These are phyloP conservation scores for Aphanomyces astaci DNA, from an alignment of 352 stramenopile genomes.

Conservation along the genomic window DNA sequence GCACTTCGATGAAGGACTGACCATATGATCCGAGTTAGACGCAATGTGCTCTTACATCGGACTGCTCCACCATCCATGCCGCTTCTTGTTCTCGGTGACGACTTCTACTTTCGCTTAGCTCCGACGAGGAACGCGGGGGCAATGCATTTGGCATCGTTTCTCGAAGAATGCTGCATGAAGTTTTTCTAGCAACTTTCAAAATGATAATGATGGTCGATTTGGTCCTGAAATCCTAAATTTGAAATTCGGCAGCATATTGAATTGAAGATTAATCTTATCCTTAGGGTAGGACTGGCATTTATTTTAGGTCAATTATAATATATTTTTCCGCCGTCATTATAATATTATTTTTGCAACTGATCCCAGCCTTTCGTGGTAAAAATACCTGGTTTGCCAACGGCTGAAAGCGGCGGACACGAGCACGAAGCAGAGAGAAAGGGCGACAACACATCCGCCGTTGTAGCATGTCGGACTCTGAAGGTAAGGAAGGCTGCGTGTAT, in stretches of 20 bases:
- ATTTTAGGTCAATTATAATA: no score
- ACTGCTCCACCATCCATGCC: slow-evolving; percentile 8
- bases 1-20: no score
- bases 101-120: no score
- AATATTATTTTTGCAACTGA: background rate
- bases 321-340: no score
- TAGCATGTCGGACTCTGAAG: slow-evolving; percentile 15
- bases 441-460: background rate
- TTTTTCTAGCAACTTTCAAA: no score
- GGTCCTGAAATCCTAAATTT: background rate
- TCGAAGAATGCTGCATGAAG: no score
- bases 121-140: no score
- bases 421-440: background rate
- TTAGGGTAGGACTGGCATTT: background rate
- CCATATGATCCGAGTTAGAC: no score
- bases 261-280: background rate
- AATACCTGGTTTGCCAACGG: slow-evolving; percentile 8
- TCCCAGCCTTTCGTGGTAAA: slow-evolving; percentile 4
- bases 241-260: slow-evolving; percentile 1
- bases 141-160: no score
- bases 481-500: background rate
- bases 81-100: background rate
- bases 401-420: background rate
- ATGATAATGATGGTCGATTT: background rate
- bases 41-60: background rate